phyloP scores from a whole-genome alignment of 1,139 yeast genomes.

The Yamadazyma atmosphaerica region DNA sequence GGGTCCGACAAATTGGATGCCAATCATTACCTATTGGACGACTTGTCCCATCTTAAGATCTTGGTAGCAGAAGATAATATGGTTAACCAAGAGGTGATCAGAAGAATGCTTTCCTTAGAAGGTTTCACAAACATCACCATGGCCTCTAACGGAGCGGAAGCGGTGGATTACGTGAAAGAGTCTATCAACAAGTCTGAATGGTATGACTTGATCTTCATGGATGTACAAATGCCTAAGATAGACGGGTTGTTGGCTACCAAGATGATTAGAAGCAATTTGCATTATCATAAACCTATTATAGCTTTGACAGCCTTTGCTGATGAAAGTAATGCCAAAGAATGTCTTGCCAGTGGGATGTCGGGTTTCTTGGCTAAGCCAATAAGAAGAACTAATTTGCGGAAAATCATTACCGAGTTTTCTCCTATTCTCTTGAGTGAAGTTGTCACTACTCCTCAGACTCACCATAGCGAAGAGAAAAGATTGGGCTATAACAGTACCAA shows the following conservation, averaged over 20 bases:
- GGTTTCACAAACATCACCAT: slow-evolving; percentile 69
- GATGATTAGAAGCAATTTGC: slow-evolving; percentile 64
- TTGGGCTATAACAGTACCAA: slow-evolving; percentile 14
- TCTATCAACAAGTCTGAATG: slow-evolving; percentile 39
- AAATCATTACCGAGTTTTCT: slow-evolving; percentile 48
- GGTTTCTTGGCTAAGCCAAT: slow-evolving; percentile 89
- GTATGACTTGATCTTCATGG: slow-evolving; percentile 87
- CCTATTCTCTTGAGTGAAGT: slow-evolving; percentile 27
- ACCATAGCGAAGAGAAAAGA: slow-evolving; percentile 18
- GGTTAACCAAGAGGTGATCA: slow-evolving; percentile 89
- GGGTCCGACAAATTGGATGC: slow-evolving; percentile 21
- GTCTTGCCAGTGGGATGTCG: slow-evolving; percentile 82
- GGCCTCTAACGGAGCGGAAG: slow-evolving; percentile 91
- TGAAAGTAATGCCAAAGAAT: slow-evolving; percentile 75
- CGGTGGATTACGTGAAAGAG: slow-evolving; percentile 61
- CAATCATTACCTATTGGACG: slow-evolving; percentile 22
- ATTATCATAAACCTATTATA: slow-evolving; percentile 74
- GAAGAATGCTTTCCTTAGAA: slow-evolving; percentile 78
- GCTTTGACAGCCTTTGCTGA: slow-evolving; percentile 96
- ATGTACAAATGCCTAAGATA: slow-evolving; percentile 92
- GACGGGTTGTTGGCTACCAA: slow-evolving; percentile 86
- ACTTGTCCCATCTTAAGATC: slow-evolving; percentile 48
- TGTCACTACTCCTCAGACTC: slow-evolving; percentile 31
- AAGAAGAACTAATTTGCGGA: slow-evolving; percentile 63
- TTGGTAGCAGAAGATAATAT: slow-evolving; percentile 93